These are phyloP conservation scores for Hemisphaericaspora nanyangensis DNA, from an alignment of 805 yeast genomes.

Conservation along the genomic window DNA sequence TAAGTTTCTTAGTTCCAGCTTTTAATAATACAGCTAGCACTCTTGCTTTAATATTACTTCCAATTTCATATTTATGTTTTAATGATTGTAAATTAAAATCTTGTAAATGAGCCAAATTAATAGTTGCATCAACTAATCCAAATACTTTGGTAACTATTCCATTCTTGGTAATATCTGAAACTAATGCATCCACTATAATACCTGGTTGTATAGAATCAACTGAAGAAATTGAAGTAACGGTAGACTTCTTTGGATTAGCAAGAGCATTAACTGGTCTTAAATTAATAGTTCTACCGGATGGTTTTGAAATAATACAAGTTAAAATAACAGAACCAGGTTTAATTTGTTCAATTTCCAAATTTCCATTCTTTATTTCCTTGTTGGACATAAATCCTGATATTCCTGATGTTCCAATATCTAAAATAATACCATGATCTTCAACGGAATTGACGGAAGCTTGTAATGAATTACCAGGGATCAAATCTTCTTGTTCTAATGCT, in stretches of 20 bases:
- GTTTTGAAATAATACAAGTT: conserved; percentile 46
- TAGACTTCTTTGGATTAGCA: conserved; percentile 39
- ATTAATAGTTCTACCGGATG: conserved; percentile 53
- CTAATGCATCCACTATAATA: conserved; percentile 66
- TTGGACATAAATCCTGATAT: conserved; percentile 71
- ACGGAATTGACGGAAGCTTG: conserved; percentile 76
- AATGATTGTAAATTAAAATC: conserved; percentile 44
- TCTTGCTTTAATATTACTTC: conserved; percentile 66
- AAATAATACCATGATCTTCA: conserved; percentile 89
- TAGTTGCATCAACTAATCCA: conserved; percentile 71
- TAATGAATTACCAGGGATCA: conserved; percentile 55
- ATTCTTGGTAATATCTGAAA: conserved; percentile 51
- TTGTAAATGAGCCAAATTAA: conserved; percentile 64
- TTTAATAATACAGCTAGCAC: conserved; percentile 53
- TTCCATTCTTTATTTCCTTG: conserved; percentile 51
- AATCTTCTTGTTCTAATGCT: conserved; percentile 59
- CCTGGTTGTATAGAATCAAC: conserved; percentile 87
- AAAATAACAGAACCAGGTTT: conserved; percentile 68
- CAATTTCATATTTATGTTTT: conserved; percentile 63
- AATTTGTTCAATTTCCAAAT: conserved; percentile 31
- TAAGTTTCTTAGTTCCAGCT: conserved; percentile 52
- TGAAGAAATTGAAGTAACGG: conserved; percentile 57
- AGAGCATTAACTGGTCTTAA: conserved; percentile 44
- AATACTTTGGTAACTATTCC: conserved; percentile 74
- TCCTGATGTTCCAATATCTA: conserved; percentile 61